A percentile compares a stretch with the other conserved stretches of the same genome.
Evolutionary conservation across 768 basidiomycete genomes (phyloP).

Genomic region (Butyriboletus loyo): DNA sequence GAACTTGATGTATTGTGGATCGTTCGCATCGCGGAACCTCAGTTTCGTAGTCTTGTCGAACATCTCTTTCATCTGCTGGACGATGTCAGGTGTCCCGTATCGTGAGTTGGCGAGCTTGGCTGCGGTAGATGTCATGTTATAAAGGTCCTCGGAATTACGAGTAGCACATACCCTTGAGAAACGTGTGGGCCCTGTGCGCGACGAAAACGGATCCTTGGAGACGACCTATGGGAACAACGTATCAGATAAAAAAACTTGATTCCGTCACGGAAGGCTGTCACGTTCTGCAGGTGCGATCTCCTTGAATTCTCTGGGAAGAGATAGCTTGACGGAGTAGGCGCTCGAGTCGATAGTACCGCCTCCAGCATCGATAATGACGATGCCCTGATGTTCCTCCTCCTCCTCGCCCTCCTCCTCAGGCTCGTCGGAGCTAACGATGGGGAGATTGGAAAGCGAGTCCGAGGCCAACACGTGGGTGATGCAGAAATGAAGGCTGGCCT

Average conservation of each 20-base stretch:
- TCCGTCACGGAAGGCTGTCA: not conserved
- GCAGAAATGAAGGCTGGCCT: slow-evolving; percentile 35
- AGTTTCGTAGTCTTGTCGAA: slow-evolving; percentile 39
- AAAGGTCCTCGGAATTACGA: not conserved
- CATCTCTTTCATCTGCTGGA: slow-evolving; percentile 30
- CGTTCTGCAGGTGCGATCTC: slow-evolving; percentile 36
- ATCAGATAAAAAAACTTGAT: not conserved
- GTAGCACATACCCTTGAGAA: slow-evolving; percentile 24
- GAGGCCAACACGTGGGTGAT: slow-evolving; percentile 40
- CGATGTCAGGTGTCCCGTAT: slow-evolving; percentile 27
- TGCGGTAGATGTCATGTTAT: slow-evolving; percentile 2
- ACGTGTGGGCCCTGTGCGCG: slow-evolving; percentile 25
- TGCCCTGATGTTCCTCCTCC: slow-evolving; percentile 31
- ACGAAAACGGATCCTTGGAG: slow-evolving; percentile 40
- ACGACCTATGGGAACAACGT: slow-evolving; percentile 24
- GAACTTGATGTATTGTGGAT: slow-evolving; percentile 39
- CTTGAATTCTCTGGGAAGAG: slow-evolving; percentile 24
- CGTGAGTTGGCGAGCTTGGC: slow-evolving; percentile 29
- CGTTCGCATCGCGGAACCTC: slow-evolving; percentile 35
- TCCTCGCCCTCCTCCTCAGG: not conserved
- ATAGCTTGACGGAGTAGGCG: slow-evolving; percentile 30
- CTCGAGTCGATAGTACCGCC: slow-evolving; percentile 41
- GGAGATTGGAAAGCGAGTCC: slow-evolving; percentile 18
- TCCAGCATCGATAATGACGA: slow-evolving; percentile 46
- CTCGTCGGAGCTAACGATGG: not conserved